Evolutionary conservation across 75 land plant genomes (phyloP).

Genomic region (Ceratopteris richardii): DNA sequence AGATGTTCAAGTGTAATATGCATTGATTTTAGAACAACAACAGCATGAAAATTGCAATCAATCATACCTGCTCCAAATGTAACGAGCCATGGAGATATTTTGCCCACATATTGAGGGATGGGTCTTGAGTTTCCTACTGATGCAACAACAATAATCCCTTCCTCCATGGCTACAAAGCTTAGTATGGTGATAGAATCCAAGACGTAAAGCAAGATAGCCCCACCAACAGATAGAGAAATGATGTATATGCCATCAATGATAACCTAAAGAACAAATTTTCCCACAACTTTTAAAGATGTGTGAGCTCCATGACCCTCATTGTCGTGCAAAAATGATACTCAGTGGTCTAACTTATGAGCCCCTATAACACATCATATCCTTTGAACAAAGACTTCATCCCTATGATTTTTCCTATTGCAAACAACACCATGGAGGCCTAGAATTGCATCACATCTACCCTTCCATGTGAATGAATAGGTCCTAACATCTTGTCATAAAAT

Average conservation of each 20-base stretch:
- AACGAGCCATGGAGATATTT: slow-evolving; percentile 32
- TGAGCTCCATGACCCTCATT: slow-evolving; percentile 33
- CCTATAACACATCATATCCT: slow-evolving; percentile 55
- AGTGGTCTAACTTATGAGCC: slow-evolving; percentile 15
- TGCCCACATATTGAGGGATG: slow-evolving; percentile 14
- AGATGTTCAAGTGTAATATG: slow-evolving; percentile 11
- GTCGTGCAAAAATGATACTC: slow-evolving; percentile 16
- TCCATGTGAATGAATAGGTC: slow-evolving; percentile 71
- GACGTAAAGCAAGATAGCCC: slow-evolving; percentile 23
- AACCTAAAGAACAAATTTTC: slow-evolving; percentile 19
- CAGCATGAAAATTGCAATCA: slow-evolving; percentile 31
- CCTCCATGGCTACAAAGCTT: slow-evolving; percentile 30
- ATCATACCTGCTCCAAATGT: slow-evolving; percentile 31
- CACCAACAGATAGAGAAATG: slow-evolving; percentile 34
- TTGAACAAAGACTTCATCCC: slow-evolving; percentile 76
- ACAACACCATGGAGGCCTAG: slow-evolving; percentile 20
- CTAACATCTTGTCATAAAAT: slow-evolving; percentile 57
- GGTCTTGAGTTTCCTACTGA: slow-evolving; percentile 32
- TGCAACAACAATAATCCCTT: slow-evolving; percentile 20
- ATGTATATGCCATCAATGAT: slow-evolving; percentile 32
- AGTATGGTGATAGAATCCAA: slow-evolving; percentile 32
- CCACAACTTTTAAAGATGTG: slow-evolving; percentile 29
- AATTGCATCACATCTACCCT: slow-evolving; percentile 57
- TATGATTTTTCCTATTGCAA: slow-evolving; percentile 73
- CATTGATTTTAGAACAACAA: slow-evolving; percentile 18